These are phyloP conservation scores for Aethionema arabicum DNA, from an alignment of 345 rosid species.

Conservation along the genomic window DNA sequence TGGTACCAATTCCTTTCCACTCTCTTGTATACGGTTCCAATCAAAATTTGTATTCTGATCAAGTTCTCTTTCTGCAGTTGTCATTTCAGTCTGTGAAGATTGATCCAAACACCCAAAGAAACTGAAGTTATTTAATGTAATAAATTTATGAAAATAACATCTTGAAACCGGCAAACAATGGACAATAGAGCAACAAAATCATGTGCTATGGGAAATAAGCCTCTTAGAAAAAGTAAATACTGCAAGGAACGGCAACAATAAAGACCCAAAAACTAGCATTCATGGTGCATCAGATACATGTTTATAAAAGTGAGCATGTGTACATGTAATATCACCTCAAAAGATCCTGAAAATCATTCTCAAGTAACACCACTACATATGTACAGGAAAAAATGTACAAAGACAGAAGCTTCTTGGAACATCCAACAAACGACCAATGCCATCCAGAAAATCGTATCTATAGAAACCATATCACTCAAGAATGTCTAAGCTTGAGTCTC, in stretches of 20 bases:
- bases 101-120: constrained; percentile 29
- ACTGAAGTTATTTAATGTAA: constrained; percentile 20
- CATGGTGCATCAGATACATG: constrained; percentile 14
- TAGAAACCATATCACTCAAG: constrained; percentile 1
- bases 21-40: constrained; percentile 99
- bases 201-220: constrained; percentile 12
- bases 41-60: constrained; percentile 97
- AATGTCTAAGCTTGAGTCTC: constrained; percentile 13
- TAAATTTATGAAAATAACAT: constrained; percentile 12
- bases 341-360: constrained; percentile 17
- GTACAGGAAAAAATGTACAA: constrained; percentile 16
- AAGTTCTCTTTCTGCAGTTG: constrained; percentile 99
- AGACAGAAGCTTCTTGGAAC: constrained; percentile 7
- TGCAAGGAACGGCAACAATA: constrained; percentile 2
- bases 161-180: constrained; percentile 6
- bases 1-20: constrained; percentile 84
- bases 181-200: constrained; percentile 17
- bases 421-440: neutral
- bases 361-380: constrained; percentile 10
- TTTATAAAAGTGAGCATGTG: constrained; percentile 3
- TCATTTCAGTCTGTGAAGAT: constrained; percentile 86
- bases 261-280: neutral
- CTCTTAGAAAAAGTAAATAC: constrained; percentile 1
- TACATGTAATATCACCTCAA: constrained; percentile 1
- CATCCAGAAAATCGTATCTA: neutral